Evolutionary conservation across 352 stramenopile genomes (phyloP).

Genomic region (Pythium aphanidermatum): DNA sequence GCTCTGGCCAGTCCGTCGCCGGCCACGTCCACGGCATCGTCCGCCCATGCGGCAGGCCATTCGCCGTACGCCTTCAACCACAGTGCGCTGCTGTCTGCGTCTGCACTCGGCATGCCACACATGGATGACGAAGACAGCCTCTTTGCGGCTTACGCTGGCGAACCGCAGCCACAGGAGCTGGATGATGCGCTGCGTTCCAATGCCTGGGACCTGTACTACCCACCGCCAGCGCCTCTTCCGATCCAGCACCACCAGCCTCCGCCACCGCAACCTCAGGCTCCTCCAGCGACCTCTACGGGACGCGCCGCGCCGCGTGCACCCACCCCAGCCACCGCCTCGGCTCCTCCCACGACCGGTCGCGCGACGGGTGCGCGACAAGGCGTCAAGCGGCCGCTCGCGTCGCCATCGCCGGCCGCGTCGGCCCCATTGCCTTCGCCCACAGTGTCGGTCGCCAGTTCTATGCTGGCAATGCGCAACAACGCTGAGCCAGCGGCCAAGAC

Average conservation of each 20-base stretch:
- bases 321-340: background rate
- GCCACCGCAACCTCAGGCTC: too few species aligned
- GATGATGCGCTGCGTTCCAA: slow-evolving; percentile 17
- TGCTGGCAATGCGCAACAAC: slow-evolving; percentile 57
- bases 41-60: background rate
- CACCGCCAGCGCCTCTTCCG: slow-evolving; percentile 13
- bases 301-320: slow-evolving; percentile 1
- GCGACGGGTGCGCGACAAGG: slow-evolving; percentile 21
- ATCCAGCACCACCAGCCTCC: slow-evolving; percentile 7
- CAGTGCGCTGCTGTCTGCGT: background rate
- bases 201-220: slow-evolving; percentile 47
- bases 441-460: slow-evolving; percentile 48
- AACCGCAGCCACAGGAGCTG: slow-evolving; percentile 26
- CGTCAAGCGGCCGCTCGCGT: slow-evolving; percentile 39
- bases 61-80: slow-evolving; percentile 1
- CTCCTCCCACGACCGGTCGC: background rate
- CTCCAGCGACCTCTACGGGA: background rate
- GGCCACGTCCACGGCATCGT: background rate
- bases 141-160: slow-evolving; percentile 35
- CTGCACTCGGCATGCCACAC: background rate
- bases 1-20: slow-evolving; percentile 3
- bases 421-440: slow-evolving; percentile 34
- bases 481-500: slow-evolving; percentile 4
- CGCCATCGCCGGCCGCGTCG: slow-evolving; percentile 9
- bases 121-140: slow-evolving; percentile 42